Evolutionary conservation across 208 protist species (phyloP).

Genomic region (Leishmania major): DNA sequence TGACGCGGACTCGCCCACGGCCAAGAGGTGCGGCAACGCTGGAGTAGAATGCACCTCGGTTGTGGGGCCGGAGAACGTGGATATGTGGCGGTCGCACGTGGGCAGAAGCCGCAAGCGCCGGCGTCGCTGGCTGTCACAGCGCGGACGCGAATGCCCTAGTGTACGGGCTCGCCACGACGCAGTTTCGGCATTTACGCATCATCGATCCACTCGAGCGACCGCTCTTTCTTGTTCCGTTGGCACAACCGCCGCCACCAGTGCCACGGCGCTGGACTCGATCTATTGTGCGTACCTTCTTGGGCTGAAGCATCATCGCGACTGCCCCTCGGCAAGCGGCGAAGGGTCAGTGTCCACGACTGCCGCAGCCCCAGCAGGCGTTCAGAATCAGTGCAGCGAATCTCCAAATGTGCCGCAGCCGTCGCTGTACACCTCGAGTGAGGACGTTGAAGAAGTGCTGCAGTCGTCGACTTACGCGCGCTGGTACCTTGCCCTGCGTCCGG

Average conservation of each 20-base stretch:
- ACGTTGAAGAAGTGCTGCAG: neutral
- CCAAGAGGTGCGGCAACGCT: neutral
- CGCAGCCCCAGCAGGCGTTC: neutral
- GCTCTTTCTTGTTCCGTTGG: neutral
- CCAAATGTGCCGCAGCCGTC: neutral
- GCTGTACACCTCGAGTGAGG: neutral
- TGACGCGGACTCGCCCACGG: neutral
- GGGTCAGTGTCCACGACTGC: neutral
- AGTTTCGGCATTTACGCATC: neutral
- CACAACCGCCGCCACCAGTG: neutral
- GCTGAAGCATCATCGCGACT: neutral
- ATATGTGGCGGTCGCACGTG: neutral
- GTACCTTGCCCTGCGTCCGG: conserved; percentile 16
- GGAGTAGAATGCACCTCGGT: neutral
- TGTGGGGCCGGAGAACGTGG: neutral
- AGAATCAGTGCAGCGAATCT: neutral
- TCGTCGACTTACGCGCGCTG: conserved; percentile 11
- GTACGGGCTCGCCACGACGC: neutral
- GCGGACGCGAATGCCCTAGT: neutral
- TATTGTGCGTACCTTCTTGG: conserved; percentile 5
- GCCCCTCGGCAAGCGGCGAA: neutral
- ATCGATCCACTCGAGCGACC: neutral
- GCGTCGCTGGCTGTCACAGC: conserved; percentile 11
- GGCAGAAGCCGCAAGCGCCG: conserved; percentile 14
- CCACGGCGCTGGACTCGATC: neutral